Evolutionary conservation across 352 stramenopile species (phyloP).

Genomic region (Pythium plurisporium): DNA sequence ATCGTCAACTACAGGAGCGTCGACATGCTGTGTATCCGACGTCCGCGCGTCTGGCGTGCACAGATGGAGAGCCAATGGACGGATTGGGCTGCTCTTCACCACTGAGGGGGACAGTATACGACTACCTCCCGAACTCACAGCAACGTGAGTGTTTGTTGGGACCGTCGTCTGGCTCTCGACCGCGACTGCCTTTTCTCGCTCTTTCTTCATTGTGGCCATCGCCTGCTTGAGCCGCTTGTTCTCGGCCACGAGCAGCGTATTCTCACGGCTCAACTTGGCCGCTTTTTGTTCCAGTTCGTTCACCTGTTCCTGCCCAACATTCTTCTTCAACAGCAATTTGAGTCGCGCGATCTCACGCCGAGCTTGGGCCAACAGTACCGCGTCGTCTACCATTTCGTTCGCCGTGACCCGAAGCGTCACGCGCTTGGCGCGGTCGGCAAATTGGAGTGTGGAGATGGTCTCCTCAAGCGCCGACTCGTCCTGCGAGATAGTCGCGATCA

Average conservation of each 20-base stretch:
- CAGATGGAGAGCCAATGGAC: no score
- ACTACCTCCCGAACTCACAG: no score
- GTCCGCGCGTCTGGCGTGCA: no score
- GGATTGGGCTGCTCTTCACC: no score
- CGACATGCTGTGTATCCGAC: no score
- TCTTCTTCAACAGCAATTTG: conserved; percentile 55
- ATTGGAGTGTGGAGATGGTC: conserved; percentile 89
- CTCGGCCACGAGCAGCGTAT: conserved; percentile 36
- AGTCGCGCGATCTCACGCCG: conserved; percentile 66
- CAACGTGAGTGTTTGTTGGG: no score
- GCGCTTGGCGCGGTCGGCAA: conserved; percentile 80
- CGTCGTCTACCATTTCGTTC: conserved; percentile 82
- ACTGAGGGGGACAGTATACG: no score
- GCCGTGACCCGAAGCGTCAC: conserved; percentile 70
- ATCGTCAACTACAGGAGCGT: neutral
- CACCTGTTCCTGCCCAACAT: conserved; percentile 27
- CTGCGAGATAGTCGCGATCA: conserved; percentile 89
- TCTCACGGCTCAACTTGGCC: conserved; percentile 20
- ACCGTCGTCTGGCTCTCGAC: neutral
- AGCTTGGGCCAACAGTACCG: conserved; percentile 65
- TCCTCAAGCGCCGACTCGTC: conserved; percentile 76
- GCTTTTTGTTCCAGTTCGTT: conserved; percentile 44
- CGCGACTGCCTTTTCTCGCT: neutral
- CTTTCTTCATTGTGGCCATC: conserved; percentile 6
- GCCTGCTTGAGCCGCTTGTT: conserved; percentile 46